Percentiles rank a stretch among this genome's conserved stretches.
These are phyloP conservation scores for Shiraia sp. DNA, from an alignment of 2,329 filamentous ascomycete species.

Conservation along the genomic window DNA sequence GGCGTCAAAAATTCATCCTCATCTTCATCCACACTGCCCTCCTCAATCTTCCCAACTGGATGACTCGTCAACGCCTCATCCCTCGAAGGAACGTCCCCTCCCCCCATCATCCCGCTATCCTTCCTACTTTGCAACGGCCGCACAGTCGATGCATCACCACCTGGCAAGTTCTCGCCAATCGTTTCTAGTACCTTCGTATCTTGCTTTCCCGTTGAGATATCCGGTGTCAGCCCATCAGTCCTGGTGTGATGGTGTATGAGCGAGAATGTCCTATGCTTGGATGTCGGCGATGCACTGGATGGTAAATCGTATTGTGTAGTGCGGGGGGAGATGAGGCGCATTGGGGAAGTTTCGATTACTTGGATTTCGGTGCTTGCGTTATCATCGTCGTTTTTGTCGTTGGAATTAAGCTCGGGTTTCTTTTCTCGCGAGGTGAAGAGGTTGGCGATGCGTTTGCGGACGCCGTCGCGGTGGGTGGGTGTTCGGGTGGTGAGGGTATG, in stretches of 20 bases:
- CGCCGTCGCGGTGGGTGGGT: not conserved
- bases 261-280: conserved; percentile 1
- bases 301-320: conserved; percentile 2
- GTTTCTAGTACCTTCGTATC: too few relatives aligned
- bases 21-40: not conserved
- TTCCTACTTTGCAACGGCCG: not conserved
- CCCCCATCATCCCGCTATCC: not conserved
- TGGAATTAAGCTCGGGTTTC: not conserved
- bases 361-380: too few relatives aligned
- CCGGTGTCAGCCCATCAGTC: not conserved
- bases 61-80: conserved; percentile 12
- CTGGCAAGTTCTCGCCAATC: too few relatives aligned
- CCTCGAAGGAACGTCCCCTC: conserved; percentile 2
- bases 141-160: too few relatives aligned
- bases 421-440: not conserved
- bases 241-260: not conserved
- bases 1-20: conserved; percentile 5
- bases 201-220: too few relatives aligned
- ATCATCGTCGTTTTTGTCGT: not conserved
- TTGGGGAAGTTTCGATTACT: not conserved
- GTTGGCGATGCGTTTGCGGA: conserved; percentile 1
- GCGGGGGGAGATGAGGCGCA: conserved; percentile 8
- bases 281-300: not conserved
- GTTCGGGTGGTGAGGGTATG: not conserved
- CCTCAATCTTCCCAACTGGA: conserved; percentile 2